Percentiles rank a stretch among this genome's conserved stretches.
phyloP scores from a whole-genome alignment of 2,329 filamentous ascomycete species.

The Aspergillus pseudotamarii region DNA sequence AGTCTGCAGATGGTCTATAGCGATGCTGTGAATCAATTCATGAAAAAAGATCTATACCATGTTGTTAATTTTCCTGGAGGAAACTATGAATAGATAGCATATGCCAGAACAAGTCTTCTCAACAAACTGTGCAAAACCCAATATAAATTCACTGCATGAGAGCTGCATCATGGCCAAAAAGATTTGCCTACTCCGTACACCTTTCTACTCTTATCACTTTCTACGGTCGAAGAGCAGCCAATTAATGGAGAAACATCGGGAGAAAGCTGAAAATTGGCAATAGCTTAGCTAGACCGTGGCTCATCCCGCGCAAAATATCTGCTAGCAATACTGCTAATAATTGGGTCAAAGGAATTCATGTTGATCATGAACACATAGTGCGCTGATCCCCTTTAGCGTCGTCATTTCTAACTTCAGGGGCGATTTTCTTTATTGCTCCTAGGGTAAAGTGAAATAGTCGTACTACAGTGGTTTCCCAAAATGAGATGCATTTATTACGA shows the following conservation, averaged over 20 bases:
- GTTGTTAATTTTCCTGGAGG: background rate
- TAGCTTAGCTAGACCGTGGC: too few relatives aligned
- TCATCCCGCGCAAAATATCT: too few relatives aligned
- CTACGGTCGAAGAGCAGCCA: too few relatives aligned
- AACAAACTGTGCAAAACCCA: background rate
- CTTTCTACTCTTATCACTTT: too few relatives aligned
- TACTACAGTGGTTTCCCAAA: too few relatives aligned
- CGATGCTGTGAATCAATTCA: background rate
- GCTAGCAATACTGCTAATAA: background rate
- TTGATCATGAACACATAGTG: background rate
- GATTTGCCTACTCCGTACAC: too few relatives aligned
- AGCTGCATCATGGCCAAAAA: too few relatives aligned
- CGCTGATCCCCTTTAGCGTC: background rate
- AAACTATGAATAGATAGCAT: background rate
- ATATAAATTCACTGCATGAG: too few relatives aligned
- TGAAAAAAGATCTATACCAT: constrained; percentile 1
- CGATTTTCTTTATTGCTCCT: background rate
- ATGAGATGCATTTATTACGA: too few relatives aligned
- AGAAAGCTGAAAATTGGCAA: background rate
- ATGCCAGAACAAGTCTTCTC: background rate
- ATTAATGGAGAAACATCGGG: background rate
- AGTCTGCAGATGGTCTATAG: background rate
- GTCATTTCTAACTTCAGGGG: background rate
- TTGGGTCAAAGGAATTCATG: background rate
- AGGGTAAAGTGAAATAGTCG: too few relatives aligned